These are phyloP conservation scores for Fusarium brachygibbosum DNA, from an alignment of 2,329 filamentous ascomycete genomes.

Conservation along the genomic window DNA sequence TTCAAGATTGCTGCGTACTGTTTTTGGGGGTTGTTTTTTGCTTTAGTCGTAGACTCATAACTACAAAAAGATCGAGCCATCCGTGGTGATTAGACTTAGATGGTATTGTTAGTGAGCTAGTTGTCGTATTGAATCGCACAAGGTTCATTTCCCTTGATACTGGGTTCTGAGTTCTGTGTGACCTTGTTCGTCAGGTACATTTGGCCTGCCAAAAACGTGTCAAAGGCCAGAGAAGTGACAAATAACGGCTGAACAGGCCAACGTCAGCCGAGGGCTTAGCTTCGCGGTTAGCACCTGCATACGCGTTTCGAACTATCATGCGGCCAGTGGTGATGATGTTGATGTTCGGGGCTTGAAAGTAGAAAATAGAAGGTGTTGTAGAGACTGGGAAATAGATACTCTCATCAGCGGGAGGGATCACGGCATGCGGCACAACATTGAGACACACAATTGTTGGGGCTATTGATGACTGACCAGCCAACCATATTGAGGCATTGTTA, in stretches of 20 bases:
- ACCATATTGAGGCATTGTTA: neutral
- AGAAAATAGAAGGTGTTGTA: conserved; percentile 1
- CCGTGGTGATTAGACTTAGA: conserved; percentile 4
- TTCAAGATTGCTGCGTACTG: conserved; percentile 13
- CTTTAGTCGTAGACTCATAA: neutral
- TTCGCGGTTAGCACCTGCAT: neutral
- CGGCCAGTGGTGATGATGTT: neutral
- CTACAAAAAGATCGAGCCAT: conserved; percentile 5
- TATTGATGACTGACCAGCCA: neutral
- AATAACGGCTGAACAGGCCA: neutral
- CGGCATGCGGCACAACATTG: neutral
- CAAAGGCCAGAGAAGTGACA: conserved; percentile 7
- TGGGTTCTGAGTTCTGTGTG: neutral
- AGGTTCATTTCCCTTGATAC: neutral
- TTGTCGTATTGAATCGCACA: neutral
- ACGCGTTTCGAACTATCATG: neutral
- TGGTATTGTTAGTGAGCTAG: conserved; percentile 4
- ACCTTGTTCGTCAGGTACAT: neutral
- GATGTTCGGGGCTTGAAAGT: neutral
- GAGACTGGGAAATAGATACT: neutral
- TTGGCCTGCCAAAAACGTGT: conserved; percentile 5
- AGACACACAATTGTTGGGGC: neutral
- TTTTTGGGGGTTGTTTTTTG: conserved; percentile 22
- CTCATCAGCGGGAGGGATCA: neutral
- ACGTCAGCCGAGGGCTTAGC: conserved; percentile 43